Base-by-base conservation (phyloP, 345 rosid species). In the Euclidium syriacum region DNA sequence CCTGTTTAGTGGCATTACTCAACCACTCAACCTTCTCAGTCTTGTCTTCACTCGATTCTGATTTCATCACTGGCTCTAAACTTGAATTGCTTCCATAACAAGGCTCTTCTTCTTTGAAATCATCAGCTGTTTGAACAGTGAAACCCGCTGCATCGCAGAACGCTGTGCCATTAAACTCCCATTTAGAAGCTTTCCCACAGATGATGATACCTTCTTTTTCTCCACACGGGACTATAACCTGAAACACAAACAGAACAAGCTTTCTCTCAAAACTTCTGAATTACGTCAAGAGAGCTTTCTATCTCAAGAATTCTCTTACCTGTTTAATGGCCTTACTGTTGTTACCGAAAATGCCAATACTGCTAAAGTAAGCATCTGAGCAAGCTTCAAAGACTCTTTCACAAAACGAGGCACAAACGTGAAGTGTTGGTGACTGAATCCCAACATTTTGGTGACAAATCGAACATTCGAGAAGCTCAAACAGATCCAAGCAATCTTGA, bases 171-270 rank as follows among this genome's bases (percentile, higher is more conserved):
- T 86, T 91, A 65, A 84, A 61, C 35, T 76, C 87, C 87, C 87
- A 85, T 58, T 85, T 71, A 0, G 83, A 76, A 73, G 80, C 92
- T 75, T 70, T 79, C 36, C 89, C 95, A 65, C 92, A 86, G 66
- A 85, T 79, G 66, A 85, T 79, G 68, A 81, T 74, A 67, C 17
- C 30, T 10, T 83, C 83, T 16, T 65, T 83, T 53, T 70, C 77
- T 75, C 96, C 88, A 73, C 95, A 88, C 18, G 96, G 94, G 22
- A 80, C 79, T 20, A 83, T 59, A 74, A 78, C 85, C 96, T 86
- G 75, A 63, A 18, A 38, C 57, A 70, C 25, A 44, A 14, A n/a
- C 23, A 30, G 23, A 47, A 36, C 16, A 68, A 38, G 4, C 51
- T 17, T n/a, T 29, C 51, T 67, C 41, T 29, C 17, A 49, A 6